Percentiles rank a stretch among this genome's conserved stretches.
phyloP scores from a whole-genome alignment of 352 stramenopile genomes.

The Blastocystis sp. region DNA sequence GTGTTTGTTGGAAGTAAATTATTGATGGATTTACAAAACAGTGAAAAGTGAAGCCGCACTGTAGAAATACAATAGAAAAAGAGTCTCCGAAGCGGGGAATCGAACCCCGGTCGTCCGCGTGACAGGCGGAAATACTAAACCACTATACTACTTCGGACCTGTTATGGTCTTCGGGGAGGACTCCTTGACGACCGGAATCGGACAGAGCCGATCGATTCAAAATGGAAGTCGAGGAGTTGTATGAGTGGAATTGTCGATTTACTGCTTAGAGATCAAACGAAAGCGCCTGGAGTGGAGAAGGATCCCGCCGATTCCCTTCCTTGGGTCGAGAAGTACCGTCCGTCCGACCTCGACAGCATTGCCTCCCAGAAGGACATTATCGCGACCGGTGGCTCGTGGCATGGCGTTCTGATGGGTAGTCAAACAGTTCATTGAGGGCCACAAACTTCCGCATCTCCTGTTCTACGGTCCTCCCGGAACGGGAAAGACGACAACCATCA shows the following conservation, averaged over 20 bases:
- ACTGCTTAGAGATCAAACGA: background rate
- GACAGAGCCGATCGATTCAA: background rate
- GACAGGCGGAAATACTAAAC: background rate
- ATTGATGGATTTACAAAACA: background rate
- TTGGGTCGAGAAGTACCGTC: slow-evolving; percentile 96
- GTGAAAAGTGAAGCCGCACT: background rate
- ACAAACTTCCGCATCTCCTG: slow-evolving; percentile 88
- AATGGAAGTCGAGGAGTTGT: background rate
- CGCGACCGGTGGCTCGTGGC: slow-evolving; percentile 65
- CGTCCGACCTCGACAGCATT: slow-evolving; percentile 80
- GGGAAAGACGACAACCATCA: slow-evolving; percentile 92
- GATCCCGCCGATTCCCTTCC: slow-evolving; percentile 69
- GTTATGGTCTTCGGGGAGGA: background rate
- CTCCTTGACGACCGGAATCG: background rate
- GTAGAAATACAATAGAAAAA: too few species aligned
- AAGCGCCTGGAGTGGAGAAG: background rate
- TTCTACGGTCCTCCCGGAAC: slow-evolving; percentile 90
- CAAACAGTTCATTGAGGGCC: slow-evolving; percentile 83
- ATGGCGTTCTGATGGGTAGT: slow-evolving; percentile 61
- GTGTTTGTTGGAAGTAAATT: background rate
- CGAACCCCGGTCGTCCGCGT: slow-evolving; percentile 24
- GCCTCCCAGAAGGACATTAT: slow-evolving; percentile 92
- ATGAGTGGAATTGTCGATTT: background rate
- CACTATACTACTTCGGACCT: background rate
- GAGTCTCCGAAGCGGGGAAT: background rate